Conservation (phyloP, 768 basidiomycete species). For the Strobilomyces confusus region DNA sequence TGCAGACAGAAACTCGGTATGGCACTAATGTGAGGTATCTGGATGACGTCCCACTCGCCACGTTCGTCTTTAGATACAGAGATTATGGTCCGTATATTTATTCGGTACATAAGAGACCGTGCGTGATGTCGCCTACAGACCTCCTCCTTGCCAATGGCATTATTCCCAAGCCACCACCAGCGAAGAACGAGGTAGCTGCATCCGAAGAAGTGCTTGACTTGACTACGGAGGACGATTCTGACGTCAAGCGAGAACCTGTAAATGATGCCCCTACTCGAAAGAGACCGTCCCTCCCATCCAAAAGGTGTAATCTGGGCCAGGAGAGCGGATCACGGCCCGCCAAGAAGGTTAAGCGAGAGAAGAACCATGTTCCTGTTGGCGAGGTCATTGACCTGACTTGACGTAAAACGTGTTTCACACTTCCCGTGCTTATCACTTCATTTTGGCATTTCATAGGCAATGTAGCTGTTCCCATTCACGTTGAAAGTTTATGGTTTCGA, state of each 20-base stretch:
- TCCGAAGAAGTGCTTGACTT: constrained; percentile 22
- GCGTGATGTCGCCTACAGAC: constrained; percentile 10
- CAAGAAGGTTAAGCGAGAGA: constrained; percentile 30
- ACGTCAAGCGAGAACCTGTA: constrained; percentile 10
- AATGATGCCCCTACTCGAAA: background rate
- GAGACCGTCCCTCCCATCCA: background rate
- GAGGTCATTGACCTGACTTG: constrained; percentile 33
- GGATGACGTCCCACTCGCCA: constrained; percentile 20
- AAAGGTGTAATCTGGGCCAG: constrained; percentile 1
- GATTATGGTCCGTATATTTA: constrained; percentile 20
- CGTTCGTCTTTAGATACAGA: constrained; percentile 31
- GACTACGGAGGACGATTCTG: background rate
- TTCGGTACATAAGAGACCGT: background rate
- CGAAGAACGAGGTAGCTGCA: background rate
- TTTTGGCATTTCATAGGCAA: background rate
- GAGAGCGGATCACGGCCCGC: constrained; percentile 5
- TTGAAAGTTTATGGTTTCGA: background rate
- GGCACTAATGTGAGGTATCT: background rate
- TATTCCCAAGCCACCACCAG: constrained; percentile 13
- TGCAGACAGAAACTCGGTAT: background rate
- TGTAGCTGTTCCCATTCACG: background rate
- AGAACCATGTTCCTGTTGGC: constrained; percentile 5
- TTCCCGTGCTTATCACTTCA: background rate
- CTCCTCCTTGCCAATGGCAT: constrained; percentile 29
- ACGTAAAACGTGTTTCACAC: background rate